Evolutionary conservation across 371 early-diverging fungal species (phyloP), one percentile per base, ranked within the genome.

Genomic region (Syncephalastrum monosporum): DNA sequence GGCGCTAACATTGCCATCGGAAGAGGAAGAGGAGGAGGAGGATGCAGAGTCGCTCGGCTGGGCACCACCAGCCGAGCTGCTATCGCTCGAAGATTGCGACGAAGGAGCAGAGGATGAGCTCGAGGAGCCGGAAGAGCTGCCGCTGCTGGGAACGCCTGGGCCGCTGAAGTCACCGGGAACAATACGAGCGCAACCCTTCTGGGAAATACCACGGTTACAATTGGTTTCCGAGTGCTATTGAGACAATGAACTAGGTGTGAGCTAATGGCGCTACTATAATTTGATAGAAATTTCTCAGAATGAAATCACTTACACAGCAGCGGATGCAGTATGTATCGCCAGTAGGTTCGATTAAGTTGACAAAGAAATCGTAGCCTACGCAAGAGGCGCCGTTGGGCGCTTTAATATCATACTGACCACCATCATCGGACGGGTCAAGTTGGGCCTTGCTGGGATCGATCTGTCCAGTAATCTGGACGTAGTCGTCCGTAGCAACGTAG

Each of bases 391-490:
- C 77, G 14, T 61, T 57, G 14, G 83, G 83, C 10, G 81, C 77
- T 13, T 56, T 65, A 42, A 74, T 56, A 61, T 82, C 83, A 42
- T 71, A 69, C 52, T 82, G 82, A 16, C 51, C 83, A 50, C 81
- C 81, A n/a, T 72, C 69, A 46, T 83, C 81, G 4, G 55, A 59
- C 3, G 54, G 24, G 17, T 69, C 61, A 21, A 83, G 58, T 19
- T 56, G 69, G 21, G 67, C 78, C 56, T 70, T 70, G 12, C 56
- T 25, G 17, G 77, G 76, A 58, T 77, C 65, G 21, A 82, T 74
- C 24, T 73, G 71, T 23, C 83, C 83, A n/a, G 83, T 82, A 42
- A 82, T 68, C 62, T 82, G 83, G 15, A 82, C 74, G 23, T 73
- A 82, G 7, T 60, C 61, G 5, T 72, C 65, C 25, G 77, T 75